These are phyloP conservation scores for Backusella luteola DNA, from an alignment of 192 early-diverging fungal species.

Conservation along the genomic window DNA sequence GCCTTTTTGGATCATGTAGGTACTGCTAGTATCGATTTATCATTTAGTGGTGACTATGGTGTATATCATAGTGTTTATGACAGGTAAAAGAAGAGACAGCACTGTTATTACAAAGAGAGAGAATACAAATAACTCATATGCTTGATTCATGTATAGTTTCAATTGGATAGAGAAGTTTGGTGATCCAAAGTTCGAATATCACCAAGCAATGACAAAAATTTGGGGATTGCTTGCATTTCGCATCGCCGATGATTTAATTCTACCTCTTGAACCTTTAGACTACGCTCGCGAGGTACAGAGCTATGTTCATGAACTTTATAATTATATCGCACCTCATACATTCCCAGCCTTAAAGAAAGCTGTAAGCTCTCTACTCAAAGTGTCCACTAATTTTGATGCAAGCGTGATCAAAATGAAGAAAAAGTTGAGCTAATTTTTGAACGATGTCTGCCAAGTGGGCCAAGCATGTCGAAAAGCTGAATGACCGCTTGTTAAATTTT, in stretches of 20 bases:
- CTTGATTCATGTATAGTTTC: conserved; percentile 32
- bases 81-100: not conserved
- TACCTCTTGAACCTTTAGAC: conserved; percentile 38
- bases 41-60: conserved; percentile 50
- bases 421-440: not conserved
- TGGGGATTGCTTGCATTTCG: conserved; percentile 47
- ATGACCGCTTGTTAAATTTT: conserved; percentile 46
- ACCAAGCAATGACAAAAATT: conserved; percentile 46
- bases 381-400: conserved; percentile 13
- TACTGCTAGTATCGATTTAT: conserved; percentile 51
- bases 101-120: not conserved
- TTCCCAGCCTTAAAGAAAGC: conserved; percentile 19
- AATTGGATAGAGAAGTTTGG: conserved; percentile 57
- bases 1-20: conserved; percentile 66
- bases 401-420: conserved; percentile 3
- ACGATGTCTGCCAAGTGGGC: conserved; percentile 15
- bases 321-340: conserved; percentile 11
- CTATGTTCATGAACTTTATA: conserved; percentile 39
- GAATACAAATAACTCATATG: not conserved
- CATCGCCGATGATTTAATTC: conserved; percentile 46
- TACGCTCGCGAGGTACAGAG: conserved; percentile 48
- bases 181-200: conserved; percentile 55
- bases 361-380: not conserved
- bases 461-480: conserved; percentile 34
- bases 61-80: conserved; percentile 70